Evolutionary conservation across 2,329 filamentous ascomycete species (phyloP).

Genomic region (Colletotrichum eleusines): DNA sequence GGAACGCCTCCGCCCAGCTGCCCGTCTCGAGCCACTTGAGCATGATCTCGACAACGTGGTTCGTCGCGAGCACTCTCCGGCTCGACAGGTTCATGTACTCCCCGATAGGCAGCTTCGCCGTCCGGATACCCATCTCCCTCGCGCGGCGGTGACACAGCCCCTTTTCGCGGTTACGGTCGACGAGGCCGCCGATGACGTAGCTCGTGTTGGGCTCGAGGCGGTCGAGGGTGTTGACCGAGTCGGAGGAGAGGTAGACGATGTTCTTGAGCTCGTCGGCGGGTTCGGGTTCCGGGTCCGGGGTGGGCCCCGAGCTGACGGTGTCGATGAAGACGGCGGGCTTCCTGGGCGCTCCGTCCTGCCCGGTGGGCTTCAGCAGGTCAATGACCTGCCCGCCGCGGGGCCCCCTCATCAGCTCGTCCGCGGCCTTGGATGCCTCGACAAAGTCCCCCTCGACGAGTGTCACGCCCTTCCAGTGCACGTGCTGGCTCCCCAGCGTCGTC

Average conservation of each 20-base stretch:
- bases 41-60: constrained; percentile 98
- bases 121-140: constrained; percentile 79
- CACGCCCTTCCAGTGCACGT: constrained; percentile 84
- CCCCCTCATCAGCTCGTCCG: constrained; percentile 75
- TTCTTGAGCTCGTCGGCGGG: constrained; percentile 53
- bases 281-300: constrained; percentile 49
- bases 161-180: constrained; percentile 97
- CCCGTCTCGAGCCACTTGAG: constrained; percentile 89
- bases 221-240: constrained; percentile 87
- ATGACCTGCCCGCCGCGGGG: constrained; percentile 67
- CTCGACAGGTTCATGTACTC: constrained; percentile 93
- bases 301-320: constrained; percentile 50
- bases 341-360: constrained; percentile 44
- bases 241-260: constrained; percentile 90
- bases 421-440: constrained; percentile 72
- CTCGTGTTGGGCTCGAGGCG: constrained; percentile 88
- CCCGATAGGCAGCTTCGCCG: constrained; percentile 93
- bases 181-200: constrained; percentile 93
- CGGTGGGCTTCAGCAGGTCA: constrained; percentile 64
- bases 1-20: constrained; percentile 92
- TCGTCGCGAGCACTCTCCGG: constrained; percentile 88
- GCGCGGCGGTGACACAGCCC: constrained; percentile 91
- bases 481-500: constrained; percentile 75
- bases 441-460: constrained; percentile 82
- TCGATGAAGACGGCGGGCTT: constrained; percentile 50